Base-by-base conservation (phyloP, 129 eudicot genomes). In the Solidago caesia region DNA sequence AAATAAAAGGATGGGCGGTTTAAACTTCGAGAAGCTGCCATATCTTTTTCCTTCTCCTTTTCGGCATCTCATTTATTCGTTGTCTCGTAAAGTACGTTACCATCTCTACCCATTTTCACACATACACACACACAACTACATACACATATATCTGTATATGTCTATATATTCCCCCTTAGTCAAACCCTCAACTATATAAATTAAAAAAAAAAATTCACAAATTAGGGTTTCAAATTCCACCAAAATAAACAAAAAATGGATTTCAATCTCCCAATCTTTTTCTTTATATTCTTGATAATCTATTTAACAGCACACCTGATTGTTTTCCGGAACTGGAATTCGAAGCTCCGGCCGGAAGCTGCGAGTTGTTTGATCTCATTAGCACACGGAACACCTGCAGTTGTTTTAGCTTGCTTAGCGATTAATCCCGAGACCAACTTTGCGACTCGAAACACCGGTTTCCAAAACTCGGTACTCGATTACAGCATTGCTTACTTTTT, bases 331-430 rank as follows among this genome's bases (percentile, higher is more conserved):
- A 64, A 59, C 48, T 92, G 98, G 98, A 62, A 45, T 42, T 75
- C 85, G 9, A 87, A 92, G 39, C 88, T 86, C 82, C 92, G 95
- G 10, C 90, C 96, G 2, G 96, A 89, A 76, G 98, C 98, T 13
- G 75, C 98, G 5, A 89, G 96, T 76, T 92, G 98, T 79, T 55
- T 79, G 7, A 92, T 90, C 80, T 92, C 98, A 44, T 70, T 81
- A 2, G 82, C 83, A 7, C 98, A 92, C 52, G 96, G 98, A 77
- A 87, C 98, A 7, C 98, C 98, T 4, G 98, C 96, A 12, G 95
- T 82, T 8, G 46, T 92, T 84, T 29, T 89, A 1, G 95, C 98
- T 71, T 44, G 33, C 11, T 10, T 16, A 2, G 84, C 96, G 26
- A 81, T 92, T 1, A 33, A 33, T 33, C 1, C 39, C 0, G 39